These are phyloP conservation scores for Leucocoprinus leucothites DNA, from an alignment of 768 basidiomycete species.

Conservation along the genomic window DNA sequence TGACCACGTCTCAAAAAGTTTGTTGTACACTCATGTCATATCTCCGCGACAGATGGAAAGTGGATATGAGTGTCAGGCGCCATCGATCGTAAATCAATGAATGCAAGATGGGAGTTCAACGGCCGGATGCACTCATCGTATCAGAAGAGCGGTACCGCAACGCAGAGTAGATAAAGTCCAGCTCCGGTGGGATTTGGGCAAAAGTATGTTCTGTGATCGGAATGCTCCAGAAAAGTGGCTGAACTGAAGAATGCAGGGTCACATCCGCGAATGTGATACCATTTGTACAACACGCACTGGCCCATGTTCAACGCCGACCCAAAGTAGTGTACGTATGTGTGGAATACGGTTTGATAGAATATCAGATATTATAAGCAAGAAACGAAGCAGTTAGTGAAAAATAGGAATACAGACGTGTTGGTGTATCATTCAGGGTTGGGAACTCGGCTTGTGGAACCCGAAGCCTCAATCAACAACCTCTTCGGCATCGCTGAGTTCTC, in stretches of 20 bases:
- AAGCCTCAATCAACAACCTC: slow-evolving; percentile 44
- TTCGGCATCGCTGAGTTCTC: slow-evolving; percentile 59
- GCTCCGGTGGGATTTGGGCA: neutral
- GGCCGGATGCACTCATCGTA: neutral
- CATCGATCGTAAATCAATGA: neutral
- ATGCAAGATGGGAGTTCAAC: neutral
- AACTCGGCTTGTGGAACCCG: neutral
- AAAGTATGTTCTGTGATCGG: neutral
- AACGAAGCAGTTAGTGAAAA: no score
- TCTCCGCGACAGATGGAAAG: neutral
- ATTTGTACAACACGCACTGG: neutral
- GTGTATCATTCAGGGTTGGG: neutral
- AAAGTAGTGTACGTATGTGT: no score
- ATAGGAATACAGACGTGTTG: no score
- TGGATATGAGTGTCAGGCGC: neutral
- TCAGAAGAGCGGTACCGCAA: slow-evolving; percentile 2
- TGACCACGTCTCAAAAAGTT: neutral
- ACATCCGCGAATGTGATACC: neutral
- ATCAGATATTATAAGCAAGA: no score
- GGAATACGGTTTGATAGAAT: no score
- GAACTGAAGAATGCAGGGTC: neutral
- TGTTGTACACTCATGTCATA: neutral
- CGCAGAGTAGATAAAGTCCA: no score
- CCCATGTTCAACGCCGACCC: neutral
- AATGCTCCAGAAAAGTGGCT: neutral